phyloP scores from a whole-genome alignment of 768 basidiomycete genomes.

The Mycena chlorophos region DNA sequence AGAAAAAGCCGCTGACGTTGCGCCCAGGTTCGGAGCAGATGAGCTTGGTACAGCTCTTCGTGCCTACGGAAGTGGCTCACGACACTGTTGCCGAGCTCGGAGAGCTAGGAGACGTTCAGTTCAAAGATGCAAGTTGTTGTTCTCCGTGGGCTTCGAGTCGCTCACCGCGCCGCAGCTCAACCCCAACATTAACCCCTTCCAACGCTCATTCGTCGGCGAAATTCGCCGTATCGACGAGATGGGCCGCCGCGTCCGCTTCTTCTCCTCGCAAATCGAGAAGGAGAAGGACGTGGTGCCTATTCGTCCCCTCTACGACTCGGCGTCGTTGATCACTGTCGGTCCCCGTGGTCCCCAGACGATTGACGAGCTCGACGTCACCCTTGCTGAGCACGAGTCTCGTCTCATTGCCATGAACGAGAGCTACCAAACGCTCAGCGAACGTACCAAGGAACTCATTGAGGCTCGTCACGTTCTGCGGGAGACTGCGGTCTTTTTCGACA shows the following conservation, averaged over 20 bases:
- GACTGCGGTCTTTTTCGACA: constrained; percentile 94
- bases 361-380: constrained; percentile 87
- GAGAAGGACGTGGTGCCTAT: constrained; percentile 82
- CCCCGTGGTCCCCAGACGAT: constrained; percentile 91
- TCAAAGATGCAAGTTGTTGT: constrained; percentile 78
- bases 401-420: constrained; percentile 89
- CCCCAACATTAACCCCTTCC: constrained; percentile 93
- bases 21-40: constrained; percentile 91
- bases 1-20: constrained; percentile 18
- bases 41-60: constrained; percentile 96
- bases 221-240: constrained; percentile 95
- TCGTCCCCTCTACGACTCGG: constrained; percentile 83
- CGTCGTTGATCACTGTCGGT: constrained; percentile 84
- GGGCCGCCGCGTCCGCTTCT: constrained; percentile 92
- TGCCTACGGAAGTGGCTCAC: constrained; percentile 96
- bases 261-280: constrained; percentile 79
- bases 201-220: constrained; percentile 96
- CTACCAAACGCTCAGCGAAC: constrained; percentile 85
- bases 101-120: constrained; percentile 93
- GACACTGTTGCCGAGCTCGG: constrained; percentile 95
- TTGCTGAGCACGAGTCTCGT: constrained; percentile 83
- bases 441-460: constrained; percentile 85
- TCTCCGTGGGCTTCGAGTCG: neutral
- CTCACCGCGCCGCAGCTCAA: constrained; percentile 63
- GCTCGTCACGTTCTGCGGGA: constrained; percentile 93